phyloP scores from a whole-genome alignment of 768 basidiomycete species.

The Pulveroboletus ravenelii region DNA sequence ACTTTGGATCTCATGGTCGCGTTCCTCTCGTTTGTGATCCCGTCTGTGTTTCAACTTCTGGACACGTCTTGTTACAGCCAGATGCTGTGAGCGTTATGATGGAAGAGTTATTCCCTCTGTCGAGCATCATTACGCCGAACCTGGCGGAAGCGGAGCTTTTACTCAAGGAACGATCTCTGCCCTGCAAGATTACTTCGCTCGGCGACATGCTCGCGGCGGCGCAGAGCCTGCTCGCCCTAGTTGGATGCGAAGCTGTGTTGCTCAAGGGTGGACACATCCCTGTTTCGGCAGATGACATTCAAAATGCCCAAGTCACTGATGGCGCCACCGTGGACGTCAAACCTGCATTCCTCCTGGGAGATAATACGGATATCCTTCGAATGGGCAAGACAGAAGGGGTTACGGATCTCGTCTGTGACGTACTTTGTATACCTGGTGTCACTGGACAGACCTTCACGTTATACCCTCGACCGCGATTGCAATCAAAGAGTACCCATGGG shows the following conservation, averaged over 20 bases:
- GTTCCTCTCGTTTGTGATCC: constrained; percentile 72
- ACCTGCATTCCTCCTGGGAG: constrained; percentile 42
- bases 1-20: constrained; percentile 30
- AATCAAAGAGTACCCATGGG: constrained; percentile 78
- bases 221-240: constrained; percentile 35
- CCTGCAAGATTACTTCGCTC: constrained; percentile 39
- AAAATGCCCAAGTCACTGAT: constrained; percentile 23
- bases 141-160: constrained; percentile 73
- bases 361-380: constrained; percentile 64
- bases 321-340: constrained; percentile 35
- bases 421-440: constrained; percentile 41
- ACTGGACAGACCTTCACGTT: constrained; percentile 37
- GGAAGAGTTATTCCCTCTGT: constrained; percentile 62
- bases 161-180: constrained; percentile 36
- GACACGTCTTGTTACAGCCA: constrained; percentile 67
- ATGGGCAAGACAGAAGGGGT: constrained; percentile 6
- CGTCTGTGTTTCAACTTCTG: constrained; percentile 88
- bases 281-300: constrained; percentile 43
- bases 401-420: constrained; percentile 53
- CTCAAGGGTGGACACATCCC: constrained; percentile 83
- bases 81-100: constrained; percentile 61
- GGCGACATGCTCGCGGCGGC: constrained; percentile 60
- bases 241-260: constrained; percentile 57
- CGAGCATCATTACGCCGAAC: constrained; percentile 80
- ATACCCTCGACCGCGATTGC: constrained; percentile 56